These are phyloP conservation scores for Melocanna baccifera DNA, from an alignment of 176 grass and related monocot species.

Conservation along the genomic window DNA sequence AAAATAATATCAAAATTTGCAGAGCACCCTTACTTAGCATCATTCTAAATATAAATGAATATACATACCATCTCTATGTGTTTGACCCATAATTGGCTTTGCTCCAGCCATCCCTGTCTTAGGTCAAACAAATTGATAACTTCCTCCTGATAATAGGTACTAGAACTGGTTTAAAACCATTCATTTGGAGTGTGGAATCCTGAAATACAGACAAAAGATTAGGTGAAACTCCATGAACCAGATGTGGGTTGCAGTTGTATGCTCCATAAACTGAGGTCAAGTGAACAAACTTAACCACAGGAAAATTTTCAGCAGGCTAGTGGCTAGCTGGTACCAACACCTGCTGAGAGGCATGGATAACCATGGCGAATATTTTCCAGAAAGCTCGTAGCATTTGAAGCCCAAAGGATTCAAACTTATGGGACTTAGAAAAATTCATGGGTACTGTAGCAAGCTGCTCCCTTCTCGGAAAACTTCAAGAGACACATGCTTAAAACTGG, in stretches of 20 bases:
- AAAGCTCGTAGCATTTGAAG: slow-evolving; percentile 2
- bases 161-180: neutral
- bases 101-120: slow-evolving; percentile 39
- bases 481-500: neutral
- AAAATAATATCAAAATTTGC: neutral
- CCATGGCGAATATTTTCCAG: neutral
- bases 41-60: neutral
- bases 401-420: neutral
- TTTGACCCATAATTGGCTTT: slow-evolving; percentile 38
- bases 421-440: no score
- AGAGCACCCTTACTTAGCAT: neutral
- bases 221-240: slow-evolving; percentile 15
- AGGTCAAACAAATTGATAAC: slow-evolving; percentile 43
- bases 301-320: neutral
- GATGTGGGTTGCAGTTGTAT: neutral
- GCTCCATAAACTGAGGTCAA: neutral
- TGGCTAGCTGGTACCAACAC: neutral
- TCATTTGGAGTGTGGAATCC: slow-evolving; percentile 19
- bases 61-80: slow-evolving; percentile 49
- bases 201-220: slow-evolving; percentile 16
- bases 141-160: slow-evolving; percentile 19
- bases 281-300: neutral
- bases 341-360: neutral
- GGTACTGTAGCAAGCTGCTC: slow-evolving; percentile 21
- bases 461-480: neutral